Conservation (phyloP, 2,329 filamentous ascomycete genomes). For the Tetracladium maxilliforme region DNA sequence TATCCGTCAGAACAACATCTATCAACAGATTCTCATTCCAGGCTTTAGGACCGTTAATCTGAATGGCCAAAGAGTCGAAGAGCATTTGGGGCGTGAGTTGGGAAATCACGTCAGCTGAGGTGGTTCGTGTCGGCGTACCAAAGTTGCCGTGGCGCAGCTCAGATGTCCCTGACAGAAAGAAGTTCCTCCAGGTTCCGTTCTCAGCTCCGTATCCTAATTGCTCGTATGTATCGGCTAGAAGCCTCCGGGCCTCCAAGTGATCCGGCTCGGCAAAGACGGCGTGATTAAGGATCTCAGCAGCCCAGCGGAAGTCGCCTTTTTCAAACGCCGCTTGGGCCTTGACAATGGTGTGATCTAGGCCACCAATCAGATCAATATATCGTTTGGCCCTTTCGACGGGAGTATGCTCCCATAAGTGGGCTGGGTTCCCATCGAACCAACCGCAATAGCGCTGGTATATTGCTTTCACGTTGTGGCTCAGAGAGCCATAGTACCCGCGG, state of each 20-base stretch:
- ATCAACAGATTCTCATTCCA: no score
- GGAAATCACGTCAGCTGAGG: no score
- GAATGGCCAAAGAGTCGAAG: no score
- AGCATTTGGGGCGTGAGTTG: no score
- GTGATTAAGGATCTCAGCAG: conserved; percentile 20
- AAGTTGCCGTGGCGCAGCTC: no score
- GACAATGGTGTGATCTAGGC: conserved; percentile 13
- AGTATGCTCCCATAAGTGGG: conserved; percentile 19
- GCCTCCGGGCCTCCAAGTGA: conserved; percentile 5
- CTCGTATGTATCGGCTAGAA: conserved; percentile 16
- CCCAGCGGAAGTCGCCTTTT: conserved; percentile 19
- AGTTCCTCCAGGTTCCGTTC: conserved; percentile 24
- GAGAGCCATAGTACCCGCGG: conserved; percentile 19
- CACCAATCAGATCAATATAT: conserved; percentile 21
- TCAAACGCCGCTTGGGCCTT: conserved; percentile 14
- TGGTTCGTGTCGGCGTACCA: no score
- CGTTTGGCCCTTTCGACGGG: conserved; percentile 15
- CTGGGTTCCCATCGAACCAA: conserved; percentile 15
- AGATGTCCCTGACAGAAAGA: conserved; percentile 16
- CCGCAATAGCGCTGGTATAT: conserved; percentile 17
- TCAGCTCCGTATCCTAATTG: conserved; percentile 19
- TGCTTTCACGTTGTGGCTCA: conserved; percentile 23
- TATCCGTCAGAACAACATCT: no score
- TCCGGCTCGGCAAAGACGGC: conserved; percentile 14
- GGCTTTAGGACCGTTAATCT: no score